These are phyloP conservation scores for Leccinum boreale DNA, from an alignment of 768 basidiomycete genomes.

Conservation along the genomic window DNA sequence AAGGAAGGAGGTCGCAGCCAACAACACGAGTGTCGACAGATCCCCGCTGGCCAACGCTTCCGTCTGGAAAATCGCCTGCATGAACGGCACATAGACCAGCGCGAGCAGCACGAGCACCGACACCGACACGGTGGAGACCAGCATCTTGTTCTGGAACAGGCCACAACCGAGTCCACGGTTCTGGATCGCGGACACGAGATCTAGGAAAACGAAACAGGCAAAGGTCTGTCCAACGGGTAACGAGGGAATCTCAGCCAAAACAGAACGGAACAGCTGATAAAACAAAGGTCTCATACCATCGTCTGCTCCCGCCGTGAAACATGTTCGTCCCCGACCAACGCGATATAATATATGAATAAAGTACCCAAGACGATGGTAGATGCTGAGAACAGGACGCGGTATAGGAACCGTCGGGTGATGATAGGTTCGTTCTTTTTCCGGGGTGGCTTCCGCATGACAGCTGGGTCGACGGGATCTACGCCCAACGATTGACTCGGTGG, in stretches of 20 bases:
- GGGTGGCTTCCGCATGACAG: conserved; percentile 92
- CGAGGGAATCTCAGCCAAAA: not conserved
- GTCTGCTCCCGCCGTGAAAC: conserved; percentile 91
- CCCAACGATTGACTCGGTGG: conserved; percentile 95
- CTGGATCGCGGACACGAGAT: conserved; percentile 92
- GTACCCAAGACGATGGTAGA: conserved; percentile 89
- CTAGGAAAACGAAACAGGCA: conserved; percentile 94
- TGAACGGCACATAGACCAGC: conserved; percentile 84
- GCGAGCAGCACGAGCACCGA: conserved; percentile 83
- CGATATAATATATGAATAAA: conserved; percentile 80
- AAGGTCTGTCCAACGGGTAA: conserved; percentile 68
- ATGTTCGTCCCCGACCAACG: conserved; percentile 70
- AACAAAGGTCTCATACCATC: conserved; percentile 60
- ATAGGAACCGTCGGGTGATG: conserved; percentile 68
- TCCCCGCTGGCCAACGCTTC: conserved; percentile 71
- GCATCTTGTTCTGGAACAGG: conserved; percentile 82
- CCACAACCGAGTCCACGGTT: conserved; percentile 89
- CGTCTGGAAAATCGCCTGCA: conserved; percentile 94
- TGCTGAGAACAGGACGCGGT: conserved; percentile 89
- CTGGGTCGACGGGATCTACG: conserved; percentile 92
- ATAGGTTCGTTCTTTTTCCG: conserved; percentile 89
- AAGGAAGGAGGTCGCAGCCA: conserved; percentile 62
- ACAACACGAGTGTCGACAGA: conserved; percentile 60
- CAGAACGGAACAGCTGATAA: not conserved
- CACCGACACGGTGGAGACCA: conserved; percentile 81